These are phyloP conservation scores for Aeschynomene evenia DNA, from an alignment of 306 rosid genomes.

Conservation along the genomic window DNA sequence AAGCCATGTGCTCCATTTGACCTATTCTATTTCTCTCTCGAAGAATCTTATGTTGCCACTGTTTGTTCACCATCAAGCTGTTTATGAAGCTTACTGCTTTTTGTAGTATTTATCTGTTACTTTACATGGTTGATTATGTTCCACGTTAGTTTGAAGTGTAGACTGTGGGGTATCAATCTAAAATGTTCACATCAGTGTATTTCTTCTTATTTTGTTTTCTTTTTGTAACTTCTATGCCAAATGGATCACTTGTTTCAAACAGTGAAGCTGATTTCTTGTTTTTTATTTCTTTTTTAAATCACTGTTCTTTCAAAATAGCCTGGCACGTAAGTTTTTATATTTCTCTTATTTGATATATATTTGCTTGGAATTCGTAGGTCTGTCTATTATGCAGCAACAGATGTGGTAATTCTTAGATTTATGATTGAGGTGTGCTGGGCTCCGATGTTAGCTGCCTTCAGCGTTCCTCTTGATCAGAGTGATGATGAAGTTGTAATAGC, in stretches of 20 bases:
- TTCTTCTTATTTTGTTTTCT: neutral
- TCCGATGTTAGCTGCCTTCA: constrained; percentile 99
- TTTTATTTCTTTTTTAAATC: neutral
- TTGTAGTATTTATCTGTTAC: constrained; percentile 18
- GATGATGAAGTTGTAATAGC: constrained; percentile 82
- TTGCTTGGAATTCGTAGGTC: constrained; percentile 68
- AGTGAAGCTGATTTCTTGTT: constrained; percentile 13
- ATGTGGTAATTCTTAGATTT: constrained; percentile 88
- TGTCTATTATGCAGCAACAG: constrained; percentile 96
- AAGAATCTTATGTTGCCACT: constrained; percentile 14
- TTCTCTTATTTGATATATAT: neutral
- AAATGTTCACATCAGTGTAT: constrained; percentile 3
- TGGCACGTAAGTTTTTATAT: neutral
- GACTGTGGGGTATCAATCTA: constrained; percentile 2
- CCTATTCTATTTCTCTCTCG: constrained; percentile 9
- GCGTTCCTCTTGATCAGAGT: constrained; percentile 94
- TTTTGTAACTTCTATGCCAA: constrained; percentile 12
- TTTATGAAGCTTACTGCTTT: constrained; percentile 17
- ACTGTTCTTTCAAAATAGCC: constrained; percentile 10
- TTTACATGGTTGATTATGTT: neutral
- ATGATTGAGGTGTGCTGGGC: constrained; percentile 99
- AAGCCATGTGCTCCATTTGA: constrained; percentile 11
- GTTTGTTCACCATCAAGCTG: neutral
- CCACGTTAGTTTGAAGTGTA: constrained; percentile 12
- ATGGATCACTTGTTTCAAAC: constrained; percentile 1